These are phyloP conservation scores for Sphagnum fallax DNA, from an alignment of 228 moss, liverwort and hornwort species.

Conservation along the genomic window DNA sequence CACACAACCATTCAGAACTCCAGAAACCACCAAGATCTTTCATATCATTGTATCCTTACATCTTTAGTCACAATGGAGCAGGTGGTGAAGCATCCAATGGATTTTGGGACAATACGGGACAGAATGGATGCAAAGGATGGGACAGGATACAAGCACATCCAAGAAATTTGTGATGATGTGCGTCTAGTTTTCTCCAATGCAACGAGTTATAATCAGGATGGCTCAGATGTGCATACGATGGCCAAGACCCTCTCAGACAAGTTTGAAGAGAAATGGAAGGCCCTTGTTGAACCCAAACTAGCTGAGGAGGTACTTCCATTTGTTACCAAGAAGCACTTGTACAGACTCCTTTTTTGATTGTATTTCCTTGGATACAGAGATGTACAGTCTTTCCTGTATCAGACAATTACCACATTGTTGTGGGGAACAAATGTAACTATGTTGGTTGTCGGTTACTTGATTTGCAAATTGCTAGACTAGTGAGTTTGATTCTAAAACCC, in stretches of 20 bases:
- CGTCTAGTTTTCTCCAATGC: conserved; percentile 93
- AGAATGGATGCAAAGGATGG: conserved; percentile 89
- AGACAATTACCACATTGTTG: too few relatives aligned
- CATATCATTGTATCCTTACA: too few relatives aligned
- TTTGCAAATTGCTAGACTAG: too few relatives aligned
- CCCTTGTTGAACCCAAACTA: conserved; percentile 79
- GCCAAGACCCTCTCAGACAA: conserved; percentile 86
- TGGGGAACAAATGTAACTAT: too few relatives aligned
- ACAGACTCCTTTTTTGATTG: too few relatives aligned
- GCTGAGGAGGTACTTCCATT: conserved; percentile 63
- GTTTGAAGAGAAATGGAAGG: conserved; percentile 96
- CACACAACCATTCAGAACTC: too few relatives aligned
- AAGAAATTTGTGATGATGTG: conserved; percentile 82
- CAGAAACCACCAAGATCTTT: too few relatives aligned
- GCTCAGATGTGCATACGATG: conserved; percentile 88
- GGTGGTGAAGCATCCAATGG: conserved; percentile 96
- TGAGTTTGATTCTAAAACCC: too few relatives aligned
- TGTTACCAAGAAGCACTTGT: too few relatives aligned
- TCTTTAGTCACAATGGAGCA: conserved; percentile 8
- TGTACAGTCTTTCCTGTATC: too few relatives aligned
- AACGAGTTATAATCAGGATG: conserved; percentile 75
- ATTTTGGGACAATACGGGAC: conserved; percentile 87
- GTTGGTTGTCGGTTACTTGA: too few relatives aligned
- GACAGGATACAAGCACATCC: conserved; percentile 87
- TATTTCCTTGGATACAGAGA: too few relatives aligned